A percentile compares a stretch with the other conserved stretches of the same genome.
These are phyloP conservation scores for Penicillium sp. DNA, from an alignment of 2,329 filamentous ascomycete species.

Conservation along the genomic window DNA sequence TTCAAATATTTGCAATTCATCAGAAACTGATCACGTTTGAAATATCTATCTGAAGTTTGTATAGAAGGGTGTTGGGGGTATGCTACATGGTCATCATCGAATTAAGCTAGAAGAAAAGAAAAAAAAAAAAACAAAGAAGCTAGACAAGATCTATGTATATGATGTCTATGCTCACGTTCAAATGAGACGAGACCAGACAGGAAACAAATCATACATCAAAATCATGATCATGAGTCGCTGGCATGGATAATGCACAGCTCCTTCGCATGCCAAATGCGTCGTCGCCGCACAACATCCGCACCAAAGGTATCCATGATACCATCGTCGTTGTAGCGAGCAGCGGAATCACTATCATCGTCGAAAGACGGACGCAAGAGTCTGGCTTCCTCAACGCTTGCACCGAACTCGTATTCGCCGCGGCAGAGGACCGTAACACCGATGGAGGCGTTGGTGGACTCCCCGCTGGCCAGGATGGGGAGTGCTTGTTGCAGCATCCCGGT, in stretches of 20 bases:
- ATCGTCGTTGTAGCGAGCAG: constrained; percentile 27
- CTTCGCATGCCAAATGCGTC: constrained; percentile 48
- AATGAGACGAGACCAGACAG: not conserved
- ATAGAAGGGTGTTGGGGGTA: constrained; percentile 50
- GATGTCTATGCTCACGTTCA: not conserved
- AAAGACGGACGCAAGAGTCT: constrained; percentile 45
- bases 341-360: constrained; percentile 12
- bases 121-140: not conserved
- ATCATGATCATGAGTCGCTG: constrained; percentile 6
- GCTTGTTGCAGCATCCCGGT: constrained; percentile 79
- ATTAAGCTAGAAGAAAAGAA: constrained; percentile 1
- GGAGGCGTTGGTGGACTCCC: constrained; percentile 59
- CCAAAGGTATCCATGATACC: constrained; percentile 42
- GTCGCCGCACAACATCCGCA: constrained; percentile 39
- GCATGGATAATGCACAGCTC: constrained; percentile 49
- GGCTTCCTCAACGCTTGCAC: constrained; percentile 78
- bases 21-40: too few species aligned
- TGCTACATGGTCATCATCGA: constrained; percentile 12
- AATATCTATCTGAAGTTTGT: not conserved
- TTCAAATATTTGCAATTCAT: not conserved
- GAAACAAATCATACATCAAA: not conserved
- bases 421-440: constrained; percentile 75
- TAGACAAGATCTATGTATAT: not conserved
- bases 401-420: constrained; percentile 78
- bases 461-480: constrained; percentile 62